Evolutionary conservation across 2,329 filamentous ascomycete genomes (phyloP), one percentile per base, ranked within the genome.

Genomic region (Scortechinia acanthostroma): DNA sequence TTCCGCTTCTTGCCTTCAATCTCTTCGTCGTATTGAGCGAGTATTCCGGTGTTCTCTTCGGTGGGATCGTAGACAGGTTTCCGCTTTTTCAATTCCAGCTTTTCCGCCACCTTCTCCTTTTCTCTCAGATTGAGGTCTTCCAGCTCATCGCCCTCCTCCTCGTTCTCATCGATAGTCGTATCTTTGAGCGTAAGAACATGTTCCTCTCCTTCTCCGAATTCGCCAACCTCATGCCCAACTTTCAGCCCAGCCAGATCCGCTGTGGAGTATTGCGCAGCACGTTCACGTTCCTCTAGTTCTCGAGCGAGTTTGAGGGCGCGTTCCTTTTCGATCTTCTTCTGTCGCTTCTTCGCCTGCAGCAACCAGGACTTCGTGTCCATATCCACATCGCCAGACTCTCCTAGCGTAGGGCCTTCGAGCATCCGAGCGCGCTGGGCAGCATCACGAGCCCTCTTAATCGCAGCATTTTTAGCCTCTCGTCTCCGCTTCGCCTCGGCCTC

Each of bases 121-220:
- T 90, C 88, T 40, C 78, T 77, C 45, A 94, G 65, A 22, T 82
- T 74, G 33, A 87, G 54, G 49, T 90, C 90, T 60, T 93, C 88
- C 14, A 98, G 73, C 64, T 97, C 90, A 60, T 97, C 93, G 2
- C 88, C 91, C 47, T 90, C 86, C 21, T 89, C 90, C 47, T 91
- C 88, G 23, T 87, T 83, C 48, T 88, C 80, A 43, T 90, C 79
- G 45, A 98, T 88, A 1, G 87, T 88, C 1, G 86, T 79, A 64
- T 98, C 93, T 58, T 95, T 96, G n/a, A 98, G 75, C 0, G 91
- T 96, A 45, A 98, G 71, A 22, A 98, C 81, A 58, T 97, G 90
- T 48, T 95, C 91, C 48, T 88, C 83, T 16, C 79, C 85, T 44
- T 89, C 88, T 20, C 88, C 81, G 50, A 98, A 91, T 19, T 87